These are phyloP conservation scores for Chalciporus piperatus DNA, from an alignment of 768 basidiomycete genomes.

Conservation along the genomic window DNA sequence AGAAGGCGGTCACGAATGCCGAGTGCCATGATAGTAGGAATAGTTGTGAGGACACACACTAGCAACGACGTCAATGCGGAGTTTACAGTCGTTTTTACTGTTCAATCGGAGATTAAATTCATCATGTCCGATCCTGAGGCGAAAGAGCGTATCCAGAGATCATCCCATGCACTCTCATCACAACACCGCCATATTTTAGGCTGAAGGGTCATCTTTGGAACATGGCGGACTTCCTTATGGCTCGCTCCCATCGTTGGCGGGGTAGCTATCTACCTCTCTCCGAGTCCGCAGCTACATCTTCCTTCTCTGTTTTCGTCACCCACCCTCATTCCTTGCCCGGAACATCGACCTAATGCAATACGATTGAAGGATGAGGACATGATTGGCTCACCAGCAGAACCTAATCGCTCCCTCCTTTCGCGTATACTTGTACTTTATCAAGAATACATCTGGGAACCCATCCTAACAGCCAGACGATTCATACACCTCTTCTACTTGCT, in stretches of 20 bases:
- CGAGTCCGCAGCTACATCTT: slow-evolving; percentile 37
- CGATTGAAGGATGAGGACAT: slow-evolving; percentile 28
- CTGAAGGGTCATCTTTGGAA: slow-evolving; percentile 29
- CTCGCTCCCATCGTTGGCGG: slow-evolving; percentile 57
- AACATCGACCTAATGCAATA: slow-evolving; percentile 7
- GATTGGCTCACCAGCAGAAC: slow-evolving; percentile 71
- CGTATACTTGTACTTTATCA: slow-evolving; percentile 49
- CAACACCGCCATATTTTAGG: slow-evolving; percentile 10
- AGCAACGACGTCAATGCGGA: too few species aligned
- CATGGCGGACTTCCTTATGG: slow-evolving; percentile 40
- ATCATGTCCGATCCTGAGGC: too few species aligned
- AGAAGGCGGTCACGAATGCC: too few species aligned
- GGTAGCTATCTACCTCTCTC: slow-evolving; percentile 49
- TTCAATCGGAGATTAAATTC: too few species aligned
- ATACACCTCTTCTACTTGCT: slow-evolving; percentile 81
- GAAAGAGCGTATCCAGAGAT: too few species aligned
- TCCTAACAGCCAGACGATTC: slow-evolving; percentile 82
- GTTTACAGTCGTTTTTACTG: too few species aligned
- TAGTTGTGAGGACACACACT: too few species aligned
- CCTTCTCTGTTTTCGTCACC: slow-evolving; percentile 51
- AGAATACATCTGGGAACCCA: slow-evolving; percentile 73
- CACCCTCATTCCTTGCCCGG: slow-evolving; percentile 44
- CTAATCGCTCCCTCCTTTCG: slow-evolving; percentile 43
- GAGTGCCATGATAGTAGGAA: too few species aligned
- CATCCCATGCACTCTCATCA: too few species aligned